These are phyloP conservation scores for Ascocoryne sarcoides DNA, from an alignment of 2,329 filamentous ascomycete species.

Conservation along the genomic window DNA sequence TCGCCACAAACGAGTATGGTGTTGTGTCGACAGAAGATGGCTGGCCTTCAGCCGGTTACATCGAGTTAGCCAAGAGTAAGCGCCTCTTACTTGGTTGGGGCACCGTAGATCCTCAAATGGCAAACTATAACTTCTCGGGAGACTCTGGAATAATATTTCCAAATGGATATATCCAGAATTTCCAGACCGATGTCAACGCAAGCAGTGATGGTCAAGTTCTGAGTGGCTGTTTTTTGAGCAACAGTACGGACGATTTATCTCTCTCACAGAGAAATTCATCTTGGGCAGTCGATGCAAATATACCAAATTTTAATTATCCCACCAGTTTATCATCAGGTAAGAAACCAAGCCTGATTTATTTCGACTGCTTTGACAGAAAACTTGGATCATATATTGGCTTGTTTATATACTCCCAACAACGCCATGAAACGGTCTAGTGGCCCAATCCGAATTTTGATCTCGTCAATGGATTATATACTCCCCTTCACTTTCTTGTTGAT, in stretches of 20 bases:
- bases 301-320: constrained; percentile 25
- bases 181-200: constrained; percentile 27
- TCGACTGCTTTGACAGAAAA: neutral
- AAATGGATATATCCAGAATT: constrained; percentile 33
- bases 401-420: too few relatives aligned
- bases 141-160: constrained; percentile 45
- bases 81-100: constrained; percentile 49
- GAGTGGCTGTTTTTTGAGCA: constrained; percentile 45
- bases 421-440: too few relatives aligned
- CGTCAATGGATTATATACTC: neutral
- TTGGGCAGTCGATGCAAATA: constrained; percentile 35
- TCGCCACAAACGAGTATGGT: constrained; percentile 18
- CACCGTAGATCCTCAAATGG: constrained; percentile 47
- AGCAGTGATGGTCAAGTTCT: constrained; percentile 34
- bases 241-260: constrained; percentile 33
- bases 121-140: constrained; percentile 42
- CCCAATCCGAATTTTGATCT: too few relatives aligned
- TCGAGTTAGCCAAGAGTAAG: constrained; percentile 44
- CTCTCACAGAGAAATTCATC: constrained; percentile 38
- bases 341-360: neutral
- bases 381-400: too few relatives aligned
- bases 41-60: constrained; percentile 53
- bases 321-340: constrained; percentile 20
- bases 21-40: constrained; percentile 44
- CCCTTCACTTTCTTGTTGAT: neutral